A percentile compares a stretch with the other conserved stretches of the same genome.
Evolutionary conservation across 768 basidiomycete genomes (phyloP).

Genomic region (Naganishia antarctica): DNA sequence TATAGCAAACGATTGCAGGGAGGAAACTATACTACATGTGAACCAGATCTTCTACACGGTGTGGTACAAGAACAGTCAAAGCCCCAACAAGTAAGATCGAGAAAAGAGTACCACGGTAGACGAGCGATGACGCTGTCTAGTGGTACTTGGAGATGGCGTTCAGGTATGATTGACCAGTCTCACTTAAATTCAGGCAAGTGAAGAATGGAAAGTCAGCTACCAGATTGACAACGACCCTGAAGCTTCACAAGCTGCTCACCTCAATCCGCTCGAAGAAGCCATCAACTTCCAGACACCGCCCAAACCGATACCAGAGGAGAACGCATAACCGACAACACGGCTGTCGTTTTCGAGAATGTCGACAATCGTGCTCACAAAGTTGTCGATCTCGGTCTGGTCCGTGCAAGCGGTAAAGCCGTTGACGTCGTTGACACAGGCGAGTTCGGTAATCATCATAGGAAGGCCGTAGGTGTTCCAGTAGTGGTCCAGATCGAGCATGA

Average conservation of each 20-base stretch:
- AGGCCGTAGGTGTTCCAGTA: conserved; percentile 45
- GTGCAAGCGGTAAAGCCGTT: conserved; percentile 43
- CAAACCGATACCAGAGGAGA: conserved; percentile 45
- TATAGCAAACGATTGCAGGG: not conserved
- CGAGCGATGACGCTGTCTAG: conserved; percentile 16
- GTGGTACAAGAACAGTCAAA: not conserved
- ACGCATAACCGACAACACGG: conserved; percentile 46
- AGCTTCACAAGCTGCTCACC: conserved; percentile 30
- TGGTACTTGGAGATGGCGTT: conserved; percentile 43
- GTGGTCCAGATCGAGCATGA: conserved; percentile 37
- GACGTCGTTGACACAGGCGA: conserved; percentile 48
- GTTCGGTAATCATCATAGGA: conserved; percentile 46
- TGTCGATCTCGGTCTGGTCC: conserved; percentile 48
- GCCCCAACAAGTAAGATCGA: not conserved
- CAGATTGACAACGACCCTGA: not conserved
- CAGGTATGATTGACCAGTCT: conserved; percentile 43
- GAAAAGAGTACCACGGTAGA: not conserved
- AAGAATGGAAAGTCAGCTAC: conserved; percentile 16
- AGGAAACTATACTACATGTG: not conserved
- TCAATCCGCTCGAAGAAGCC: conserved; percentile 36
- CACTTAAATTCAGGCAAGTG: no score
- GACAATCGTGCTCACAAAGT: conserved; percentile 48
- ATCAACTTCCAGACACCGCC: conserved; percentile 45
- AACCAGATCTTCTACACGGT: not conserved
- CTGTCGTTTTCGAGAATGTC: conserved; percentile 43